Evolutionary conservation across 1,284 basidiomycete species (phyloP).

Genomic region (Pascua guehoae): DNA sequence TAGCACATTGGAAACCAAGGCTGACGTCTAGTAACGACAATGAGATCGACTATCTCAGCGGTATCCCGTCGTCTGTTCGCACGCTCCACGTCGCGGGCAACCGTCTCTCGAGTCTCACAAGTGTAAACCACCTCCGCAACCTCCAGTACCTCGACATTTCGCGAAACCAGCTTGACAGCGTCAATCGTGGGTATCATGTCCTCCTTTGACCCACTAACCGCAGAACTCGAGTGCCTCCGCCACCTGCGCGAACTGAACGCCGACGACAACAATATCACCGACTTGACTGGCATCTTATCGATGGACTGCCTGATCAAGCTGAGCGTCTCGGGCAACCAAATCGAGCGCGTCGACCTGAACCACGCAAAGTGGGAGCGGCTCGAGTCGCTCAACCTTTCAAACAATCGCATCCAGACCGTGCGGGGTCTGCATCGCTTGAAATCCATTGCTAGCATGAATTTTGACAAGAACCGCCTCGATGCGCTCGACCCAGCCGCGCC

Average conservation of each 20-base stretch:
- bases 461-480: constrained; percentile 66
- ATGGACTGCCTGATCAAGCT: constrained; percentile 79
- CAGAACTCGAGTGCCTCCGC: constrained; percentile 76
- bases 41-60: constrained; percentile 78
- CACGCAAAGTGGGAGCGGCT: constrained; percentile 70
- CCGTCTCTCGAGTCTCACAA: constrained; percentile 78
- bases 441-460: constrained; percentile 66
- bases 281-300: constrained; percentile 71
- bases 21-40: constrained; percentile 65
- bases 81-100: constrained; percentile 78
- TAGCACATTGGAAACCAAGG: too few relatives aligned
- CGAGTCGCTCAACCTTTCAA: constrained; percentile 76
- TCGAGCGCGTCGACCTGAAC: constrained; percentile 63
- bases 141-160: constrained; percentile 89
- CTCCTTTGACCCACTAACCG: constrained; percentile 12
- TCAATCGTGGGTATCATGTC: constrained; percentile 63
- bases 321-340: constrained; percentile 71
- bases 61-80: constrained; percentile 71
- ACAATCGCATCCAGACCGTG: constrained; percentile 66
- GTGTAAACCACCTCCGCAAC: constrained; percentile 80
- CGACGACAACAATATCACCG: constrained; percentile 74
- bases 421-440: constrained; percentile 61
- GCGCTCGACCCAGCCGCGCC: constrained; percentile 24
- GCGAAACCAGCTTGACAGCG: constrained; percentile 79
- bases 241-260: constrained; percentile 85